Evolutionary conservation across 495 filamentous ascomycete species (phyloP).

Genomic region (Xylaria telfairii): DNA sequence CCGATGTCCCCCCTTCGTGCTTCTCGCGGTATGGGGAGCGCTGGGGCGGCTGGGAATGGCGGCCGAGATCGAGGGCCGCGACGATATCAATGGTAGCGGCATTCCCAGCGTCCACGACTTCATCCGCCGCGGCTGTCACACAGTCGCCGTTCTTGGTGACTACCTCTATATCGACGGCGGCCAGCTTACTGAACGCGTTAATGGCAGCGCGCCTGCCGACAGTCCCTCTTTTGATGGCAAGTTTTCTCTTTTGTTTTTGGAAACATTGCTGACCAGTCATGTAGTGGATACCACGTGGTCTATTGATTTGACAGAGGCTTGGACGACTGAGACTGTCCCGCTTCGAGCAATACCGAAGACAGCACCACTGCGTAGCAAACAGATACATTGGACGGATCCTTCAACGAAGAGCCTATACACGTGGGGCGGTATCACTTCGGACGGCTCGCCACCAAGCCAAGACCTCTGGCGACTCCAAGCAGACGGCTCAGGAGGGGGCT

Average conservation of each 20-base stretch:
- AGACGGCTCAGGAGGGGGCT: conserved; percentile 44
- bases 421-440: conserved; percentile 41
- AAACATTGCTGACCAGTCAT: conserved; percentile 26
- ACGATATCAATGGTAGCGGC: conserved; percentile 23
- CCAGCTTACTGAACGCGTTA: conserved; percentile 33
- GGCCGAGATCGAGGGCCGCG: conserved; percentile 29
- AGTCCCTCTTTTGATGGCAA: conserved; percentile 23
- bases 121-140: conserved; percentile 35
- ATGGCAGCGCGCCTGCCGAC: conserved; percentile 28
- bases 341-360: conserved; percentile 38
- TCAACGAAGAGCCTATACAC: conserved; percentile 39
- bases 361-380: conserved; percentile 31
- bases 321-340: conserved; percentile 38
- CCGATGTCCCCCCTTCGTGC: conserved; percentile 33
- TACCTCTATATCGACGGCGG: conserved; percentile 43
- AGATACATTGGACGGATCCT: conserved; percentile 39
- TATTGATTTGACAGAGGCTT: conserved; percentile 44
- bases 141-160: conserved; percentile 35
- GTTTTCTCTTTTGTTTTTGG: not conserved
- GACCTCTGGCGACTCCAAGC: conserved; percentile 43
- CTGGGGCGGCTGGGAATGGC: conserved; percentile 29
- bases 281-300: conserved; percentile 43
- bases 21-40: conserved; percentile 39
- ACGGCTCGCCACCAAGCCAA: conserved; percentile 26
- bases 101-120: conserved; percentile 33